Conservation (phyloP, 305 asterid species). For the Stenogyne calaminthoides region DNA sequence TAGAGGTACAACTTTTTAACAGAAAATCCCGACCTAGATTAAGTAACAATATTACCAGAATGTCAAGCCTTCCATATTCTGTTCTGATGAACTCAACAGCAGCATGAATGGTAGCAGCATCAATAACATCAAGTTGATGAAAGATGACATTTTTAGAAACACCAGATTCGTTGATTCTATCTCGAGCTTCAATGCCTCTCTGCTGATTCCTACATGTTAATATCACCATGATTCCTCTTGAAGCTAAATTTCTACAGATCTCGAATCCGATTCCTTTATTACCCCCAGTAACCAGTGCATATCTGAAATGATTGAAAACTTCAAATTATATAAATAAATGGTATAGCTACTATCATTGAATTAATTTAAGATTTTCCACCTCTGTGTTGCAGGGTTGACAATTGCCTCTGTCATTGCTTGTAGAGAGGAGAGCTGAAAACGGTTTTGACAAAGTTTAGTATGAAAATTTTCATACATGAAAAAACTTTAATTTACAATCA, state of each 20-base stretch:
- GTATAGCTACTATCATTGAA: background rate
- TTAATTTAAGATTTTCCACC: background rate
- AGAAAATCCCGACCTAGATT: too few relatives aligned
- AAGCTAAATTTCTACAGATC: slow-evolving; percentile 48
- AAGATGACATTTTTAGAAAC: slow-evolving; percentile 36
- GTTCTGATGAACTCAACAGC: slow-evolving; percentile 39
- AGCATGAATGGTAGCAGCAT: slow-evolving; percentile 40
- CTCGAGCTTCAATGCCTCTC: slow-evolving; percentile 50
- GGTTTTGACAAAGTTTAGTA: too few relatives aligned
- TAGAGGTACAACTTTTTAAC: too few relatives aligned
- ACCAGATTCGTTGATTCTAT: slow-evolving; percentile 32
- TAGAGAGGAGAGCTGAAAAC: background rate
- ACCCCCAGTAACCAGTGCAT: slow-evolving; percentile 58
- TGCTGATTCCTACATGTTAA: slow-evolving; percentile 52
- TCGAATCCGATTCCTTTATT: slow-evolving; percentile 64
- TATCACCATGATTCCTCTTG: slow-evolving; percentile 44
- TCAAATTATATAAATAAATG: background rate
- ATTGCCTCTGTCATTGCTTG: background rate
- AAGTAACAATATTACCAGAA: slow-evolving; percentile 50
- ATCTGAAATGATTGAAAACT: slow-evolving; percentile 39
- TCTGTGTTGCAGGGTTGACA: slow-evolving; percentile 12
- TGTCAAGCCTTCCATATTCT: slow-evolving; percentile 51
- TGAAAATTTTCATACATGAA: too few relatives aligned
- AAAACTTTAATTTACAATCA: too few relatives aligned
- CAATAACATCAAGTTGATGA: slow-evolving; percentile 58